Evolutionary conservation across 1,284 basidiomycete genomes (phyloP), one percentile per base, ranked within the genome.

Genomic region (Boletus semigastroideus): DNA sequence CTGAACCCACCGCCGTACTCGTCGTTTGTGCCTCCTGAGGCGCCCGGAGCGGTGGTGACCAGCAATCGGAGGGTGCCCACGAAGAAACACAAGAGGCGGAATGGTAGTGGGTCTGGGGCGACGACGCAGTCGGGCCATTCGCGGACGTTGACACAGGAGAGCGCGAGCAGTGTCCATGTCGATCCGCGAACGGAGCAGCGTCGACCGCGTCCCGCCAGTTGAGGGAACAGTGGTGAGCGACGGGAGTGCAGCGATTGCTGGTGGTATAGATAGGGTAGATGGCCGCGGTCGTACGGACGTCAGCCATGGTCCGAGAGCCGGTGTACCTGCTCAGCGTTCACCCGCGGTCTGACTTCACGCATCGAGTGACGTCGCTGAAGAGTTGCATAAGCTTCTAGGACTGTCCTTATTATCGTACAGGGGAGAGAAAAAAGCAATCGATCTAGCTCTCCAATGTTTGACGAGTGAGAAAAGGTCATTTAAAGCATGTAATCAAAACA

Each of bases 1-100:
- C 39, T 66, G 44, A 66, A 66, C 38, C 64, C 64, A 14, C 64
- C 64, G 5, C 50, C 67, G 12, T 66, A 66, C 31, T 50, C 56
- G 17, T 44, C 46, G 5, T 44, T 55, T 1, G 33, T n/a, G 2
- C 53, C 44, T 8, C 19, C 42, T 5, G 31, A 34, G 3, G 12
- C 49, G 5, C 40, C 49, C 11, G 19, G 1, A 25, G 25, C 12
- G 25, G 20, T 28, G 16, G n/a, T 6, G 5, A 17, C 43, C 5
- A 25, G 16, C 36, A 12, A 22, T 14, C 54, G 38, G 37, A 44
- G 30, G 34, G 2, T 25, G 2, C 49, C 57, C 17, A 36, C 13
- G 28, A 60, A 28, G 33, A 49, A 46, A 20, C 13, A 48, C 2
- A 39, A 42, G 46, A 52, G 27, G 19, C 44, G 27, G 6, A 28